Evolutionary conservation across 768 basidiomycete species (phyloP).

Genomic region (Holtermannia corniformis): DNA sequence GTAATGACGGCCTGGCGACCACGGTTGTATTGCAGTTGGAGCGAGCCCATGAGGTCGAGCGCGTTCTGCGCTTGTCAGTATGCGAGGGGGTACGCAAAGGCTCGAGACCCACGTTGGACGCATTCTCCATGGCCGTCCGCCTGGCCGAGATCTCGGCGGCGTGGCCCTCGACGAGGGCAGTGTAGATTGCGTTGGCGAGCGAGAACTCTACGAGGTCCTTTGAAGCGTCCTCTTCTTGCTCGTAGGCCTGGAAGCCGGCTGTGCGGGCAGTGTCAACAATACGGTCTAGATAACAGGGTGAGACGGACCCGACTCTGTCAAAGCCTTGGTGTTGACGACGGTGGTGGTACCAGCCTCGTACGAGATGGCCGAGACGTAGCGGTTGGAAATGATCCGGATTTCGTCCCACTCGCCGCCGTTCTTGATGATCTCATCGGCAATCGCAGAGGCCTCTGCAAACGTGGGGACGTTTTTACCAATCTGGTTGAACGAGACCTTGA

Average conservation of each 20-base stretch:
- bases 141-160: slow-evolving; percentile 72
- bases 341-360: slow-evolving; percentile 71
- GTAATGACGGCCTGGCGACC: slow-evolving; percentile 97
- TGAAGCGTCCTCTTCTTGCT: slow-evolving; percentile 93
- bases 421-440: slow-evolving; percentile 85
- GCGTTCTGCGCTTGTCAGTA: slow-evolving; percentile 58
- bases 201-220: slow-evolving; percentile 92
- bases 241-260: slow-evolving; percentile 90
- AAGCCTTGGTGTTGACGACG: slow-evolving; percentile 68
- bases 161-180: slow-evolving; percentile 86
- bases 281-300: background rate
- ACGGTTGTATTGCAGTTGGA: slow-evolving; percentile 95
- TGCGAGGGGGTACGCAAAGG: background rate
- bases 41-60: slow-evolving; percentile 72
- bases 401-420: slow-evolving; percentile 79
- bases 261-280: background rate
- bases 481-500: slow-evolving; percentile 87
- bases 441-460: slow-evolving; percentile 86
- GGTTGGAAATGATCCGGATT: slow-evolving; percentile 46
- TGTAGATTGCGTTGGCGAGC: slow-evolving; percentile 90
- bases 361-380: slow-evolving; percentile 57
- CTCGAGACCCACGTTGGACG: slow-evolving; percentile 56
- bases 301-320: slow-evolving; percentile 68
- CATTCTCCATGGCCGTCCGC: slow-evolving; percentile 99
- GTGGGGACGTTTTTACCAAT: slow-evolving; percentile 96